Evolutionary conservation across 2,329 filamentous ascomycete species (phyloP), one percentile per base, ranked within the genome.

Genomic region (Chaetomium sp.): DNA sequence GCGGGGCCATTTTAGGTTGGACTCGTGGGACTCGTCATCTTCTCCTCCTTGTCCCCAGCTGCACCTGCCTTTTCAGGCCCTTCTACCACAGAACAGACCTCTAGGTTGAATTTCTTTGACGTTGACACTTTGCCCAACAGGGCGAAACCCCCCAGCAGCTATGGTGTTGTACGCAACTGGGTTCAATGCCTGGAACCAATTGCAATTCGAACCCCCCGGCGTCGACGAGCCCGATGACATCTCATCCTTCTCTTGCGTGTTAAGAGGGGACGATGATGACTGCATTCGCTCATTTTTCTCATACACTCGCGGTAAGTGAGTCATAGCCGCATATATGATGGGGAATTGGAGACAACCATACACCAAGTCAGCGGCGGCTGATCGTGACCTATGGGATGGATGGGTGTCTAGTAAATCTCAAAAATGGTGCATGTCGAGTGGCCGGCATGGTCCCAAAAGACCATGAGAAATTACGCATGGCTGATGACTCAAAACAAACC

Each of bases 121-220:
- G 16, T 63, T 38, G 19, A 23, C 25, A 27, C 42, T n/a, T 47
- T 42, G 9, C 35, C 42, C 27, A 25, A 42, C 35, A 12, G 33
- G 21, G 38, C 13, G 21, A 29, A 33, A 10, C 10, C 25, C 13
- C 9, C 27, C 27, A 13, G n/a, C 23, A 57, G 38, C 19, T 21
- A 80, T 85, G 83, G 76, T 82, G 60, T 73, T 88, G 5, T 84
- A 83, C 71, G 83, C 81, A 50, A 69, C 82, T 2, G 86, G 86
- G 49, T 82, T 85, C 75, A 88, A 88, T 70, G 83, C 84, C 61
- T 88, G 83, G 83, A 74, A 75, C 62, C 85, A 88, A 70, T 78
- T 87, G 19, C 68, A 71, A 2, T 82, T 86, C 64, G 60, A 57
- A 6, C 16, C 7, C 62, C 45, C 51, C 47, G 19, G 7, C 1